phyloP scores from a whole-genome alignment of 2,329 filamentous ascomycete species.

The Pseudocercospora fuligena region DNA sequence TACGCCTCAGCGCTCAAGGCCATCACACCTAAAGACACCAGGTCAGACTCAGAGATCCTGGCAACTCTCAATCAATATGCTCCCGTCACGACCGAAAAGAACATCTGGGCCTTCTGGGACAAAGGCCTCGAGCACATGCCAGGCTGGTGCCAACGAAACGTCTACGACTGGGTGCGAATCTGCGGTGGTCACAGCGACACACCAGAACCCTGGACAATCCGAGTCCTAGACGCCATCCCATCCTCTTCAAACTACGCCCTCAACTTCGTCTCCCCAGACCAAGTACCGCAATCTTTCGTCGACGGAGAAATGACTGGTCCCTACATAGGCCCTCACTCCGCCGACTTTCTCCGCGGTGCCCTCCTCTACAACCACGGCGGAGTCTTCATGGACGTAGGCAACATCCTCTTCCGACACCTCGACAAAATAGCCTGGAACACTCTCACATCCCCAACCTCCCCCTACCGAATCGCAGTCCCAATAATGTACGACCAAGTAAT shows the following conservation, averaged over 20 bases:
- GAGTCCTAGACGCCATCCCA: conserved; percentile 46
- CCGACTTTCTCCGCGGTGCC: conserved; percentile 55
- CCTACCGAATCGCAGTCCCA: conserved; percentile 40
- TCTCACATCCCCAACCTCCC: conserved; percentile 45
- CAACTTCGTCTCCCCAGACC: conserved; percentile 45
- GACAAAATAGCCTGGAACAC: conserved; percentile 48
- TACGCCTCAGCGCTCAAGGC: conserved; percentile 2
- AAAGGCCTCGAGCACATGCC: conserved; percentile 44
- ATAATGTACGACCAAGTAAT: conserved; percentile 25
- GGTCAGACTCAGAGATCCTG: conserved; percentile 14
- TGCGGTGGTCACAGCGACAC: conserved; percentile 31
- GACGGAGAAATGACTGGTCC: conserved; percentile 52
- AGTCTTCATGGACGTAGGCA: conserved; percentile 50
- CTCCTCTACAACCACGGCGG: conserved; percentile 47
- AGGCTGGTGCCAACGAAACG: conserved; percentile 45
- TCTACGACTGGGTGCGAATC: conserved; percentile 48
- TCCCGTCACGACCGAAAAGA: conserved; percentile 47
- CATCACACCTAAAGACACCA: conserved; percentile 9
- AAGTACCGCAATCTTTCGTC: conserved; percentile 47
- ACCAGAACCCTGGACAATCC: conserved; percentile 46
- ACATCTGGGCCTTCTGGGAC: conserved; percentile 51
- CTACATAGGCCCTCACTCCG: conserved; percentile 50
- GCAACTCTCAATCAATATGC: conserved; percentile 10
- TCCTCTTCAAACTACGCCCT: conserved; percentile 47
- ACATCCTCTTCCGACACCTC: conserved; percentile 44